Evolutionary conservation across 768 basidiomycete species (phyloP).

Genomic region (Suillus tomentosus): DNA sequence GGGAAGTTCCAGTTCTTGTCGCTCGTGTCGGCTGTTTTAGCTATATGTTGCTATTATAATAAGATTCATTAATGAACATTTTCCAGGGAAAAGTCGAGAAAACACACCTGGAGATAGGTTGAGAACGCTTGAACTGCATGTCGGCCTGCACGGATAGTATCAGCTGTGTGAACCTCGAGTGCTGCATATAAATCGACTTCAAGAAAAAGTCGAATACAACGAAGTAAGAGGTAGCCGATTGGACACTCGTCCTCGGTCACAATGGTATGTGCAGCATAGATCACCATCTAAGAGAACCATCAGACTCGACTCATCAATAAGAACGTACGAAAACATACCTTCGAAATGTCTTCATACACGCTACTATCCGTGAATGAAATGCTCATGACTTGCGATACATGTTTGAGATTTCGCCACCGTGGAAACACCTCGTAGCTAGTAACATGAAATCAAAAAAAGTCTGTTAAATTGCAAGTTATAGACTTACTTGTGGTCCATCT

Average conservation of each 20-base stretch:
- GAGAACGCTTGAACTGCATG: constrained; percentile 23
- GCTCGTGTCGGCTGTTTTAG: background rate
- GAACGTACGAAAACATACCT: too few species aligned
- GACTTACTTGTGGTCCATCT: constrained; percentile 16
- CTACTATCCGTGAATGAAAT: constrained; percentile 35
- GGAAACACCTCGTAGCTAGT: constrained; percentile 25
- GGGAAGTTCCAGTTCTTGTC: constrained; percentile 37
- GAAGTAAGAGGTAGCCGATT: constrained; percentile 28
- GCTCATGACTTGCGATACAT: constrained; percentile 27
- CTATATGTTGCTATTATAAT: background rate
- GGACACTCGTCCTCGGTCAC: constrained; percentile 15
- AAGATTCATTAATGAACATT: background rate
- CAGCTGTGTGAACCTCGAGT: constrained; percentile 34
- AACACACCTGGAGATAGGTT: constrained; percentile 22
- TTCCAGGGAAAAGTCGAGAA: too few species aligned
- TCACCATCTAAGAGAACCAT: constrained; percentile 34
- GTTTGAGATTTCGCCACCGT: constrained; percentile 36
- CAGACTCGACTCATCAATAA: too few species aligned
- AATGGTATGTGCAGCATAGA: constrained; percentile 31
- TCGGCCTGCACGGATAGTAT: constrained; percentile 26
- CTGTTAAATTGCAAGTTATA: too few species aligned
- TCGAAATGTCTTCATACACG: constrained; percentile 40
- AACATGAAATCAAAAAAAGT: too few species aligned
- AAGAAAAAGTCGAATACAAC: constrained; percentile 31
- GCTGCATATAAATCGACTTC: constrained; percentile 33